A percentile compares a stretch with the other conserved stretches of the same genome.
Evolutionary conservation across 2,329 filamentous ascomycete species (phyloP).

Genomic region (Colletotrichum coccodes): DNA sequence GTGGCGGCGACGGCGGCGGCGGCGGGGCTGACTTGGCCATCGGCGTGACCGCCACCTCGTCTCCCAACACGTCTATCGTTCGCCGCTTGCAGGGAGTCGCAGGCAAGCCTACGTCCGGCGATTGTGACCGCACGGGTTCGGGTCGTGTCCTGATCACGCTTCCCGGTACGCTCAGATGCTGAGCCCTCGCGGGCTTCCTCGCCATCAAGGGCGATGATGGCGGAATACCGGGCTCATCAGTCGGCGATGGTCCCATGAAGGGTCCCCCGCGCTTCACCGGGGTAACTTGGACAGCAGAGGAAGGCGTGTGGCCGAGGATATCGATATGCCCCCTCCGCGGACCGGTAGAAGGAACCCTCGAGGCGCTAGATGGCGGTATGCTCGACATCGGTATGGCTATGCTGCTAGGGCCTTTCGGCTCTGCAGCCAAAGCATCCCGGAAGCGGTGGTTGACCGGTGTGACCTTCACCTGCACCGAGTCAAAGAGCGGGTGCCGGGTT

Average conservation of each 20-base stretch:
- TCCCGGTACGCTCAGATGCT: slow-evolving; percentile 29
- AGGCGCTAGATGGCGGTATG: slow-evolving; percentile 50
- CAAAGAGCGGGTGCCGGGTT: slow-evolving; percentile 46
- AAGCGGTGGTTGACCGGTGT: slow-evolving; percentile 67
- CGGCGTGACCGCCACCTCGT: slow-evolving; percentile 31
- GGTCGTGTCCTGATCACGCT: slow-evolving; percentile 41
- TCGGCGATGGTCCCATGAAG: neutral
- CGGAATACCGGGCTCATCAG: slow-evolving; percentile 42
- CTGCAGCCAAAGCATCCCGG: slow-evolving; percentile 56
- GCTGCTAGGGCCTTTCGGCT: slow-evolving; percentile 35
- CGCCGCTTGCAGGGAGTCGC: slow-evolving; percentile 51
- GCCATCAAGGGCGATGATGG: slow-evolving; percentile 49
- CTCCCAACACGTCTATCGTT: slow-evolving; percentile 30
- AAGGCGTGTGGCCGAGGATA: slow-evolving; percentile 37
- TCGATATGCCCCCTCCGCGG: slow-evolving; percentile 44
- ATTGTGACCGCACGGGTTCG: slow-evolving; percentile 11
- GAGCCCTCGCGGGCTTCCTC: slow-evolving; percentile 34
- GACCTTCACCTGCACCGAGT: slow-evolving; percentile 63
- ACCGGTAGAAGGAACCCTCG: slow-evolving; percentile 54
- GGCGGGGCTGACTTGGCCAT: neutral
- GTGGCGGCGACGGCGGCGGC: neutral
- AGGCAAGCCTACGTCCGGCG: slow-evolving; percentile 37
- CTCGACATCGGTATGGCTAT: slow-evolving; percentile 23
- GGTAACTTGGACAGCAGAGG: slow-evolving; percentile 34
- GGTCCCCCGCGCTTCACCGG: slow-evolving; percentile 19